These are phyloP conservation scores for Mycena haematopus DNA, from an alignment of 768 basidiomycete genomes.

Conservation along the genomic window DNA sequence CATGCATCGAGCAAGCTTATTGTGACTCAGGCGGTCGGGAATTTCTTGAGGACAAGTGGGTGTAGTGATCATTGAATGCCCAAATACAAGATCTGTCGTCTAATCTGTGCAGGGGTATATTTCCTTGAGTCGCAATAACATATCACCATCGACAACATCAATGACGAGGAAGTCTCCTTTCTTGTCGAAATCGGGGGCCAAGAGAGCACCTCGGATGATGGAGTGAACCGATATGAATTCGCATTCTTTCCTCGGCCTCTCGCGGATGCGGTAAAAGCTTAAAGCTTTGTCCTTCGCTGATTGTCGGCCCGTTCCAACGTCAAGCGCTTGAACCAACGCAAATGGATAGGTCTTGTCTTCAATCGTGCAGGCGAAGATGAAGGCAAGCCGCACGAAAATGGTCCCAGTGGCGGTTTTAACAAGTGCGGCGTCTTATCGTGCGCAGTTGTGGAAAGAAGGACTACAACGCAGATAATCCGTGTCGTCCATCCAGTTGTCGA, in stretches of 20 bases:
- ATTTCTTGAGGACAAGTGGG: too few relatives aligned
- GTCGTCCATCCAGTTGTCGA: conserved; percentile 20
- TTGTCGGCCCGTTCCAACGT: conserved; percentile 19
- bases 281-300: neutral
- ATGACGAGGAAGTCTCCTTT: conserved; percentile 28
- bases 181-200: conserved; percentile 4
- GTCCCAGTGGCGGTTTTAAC: conserved; percentile 15
- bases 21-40: too few relatives aligned
- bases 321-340: conserved; percentile 31
- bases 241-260: neutral
- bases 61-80: too few relatives aligned
- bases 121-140: conserved; percentile 20
- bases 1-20: too few relatives aligned
- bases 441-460: conserved; percentile 18
- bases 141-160: conserved; percentile 32
- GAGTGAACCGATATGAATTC: conserved; percentile 31
- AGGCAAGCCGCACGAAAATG: conserved; percentile 29
- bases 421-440: conserved; percentile 31
- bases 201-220: conserved; percentile 31
- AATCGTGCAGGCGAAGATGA: conserved; percentile 31
- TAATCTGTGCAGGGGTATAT: too few relatives aligned
- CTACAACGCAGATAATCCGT: conserved; percentile 31
- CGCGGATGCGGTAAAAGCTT: conserved; percentile 5
- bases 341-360: conserved; percentile 18
- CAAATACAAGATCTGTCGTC: too few relatives aligned